Conservation (phyloP, 164 flowering plant genomes). For the Buxus sempervirens region DNA sequence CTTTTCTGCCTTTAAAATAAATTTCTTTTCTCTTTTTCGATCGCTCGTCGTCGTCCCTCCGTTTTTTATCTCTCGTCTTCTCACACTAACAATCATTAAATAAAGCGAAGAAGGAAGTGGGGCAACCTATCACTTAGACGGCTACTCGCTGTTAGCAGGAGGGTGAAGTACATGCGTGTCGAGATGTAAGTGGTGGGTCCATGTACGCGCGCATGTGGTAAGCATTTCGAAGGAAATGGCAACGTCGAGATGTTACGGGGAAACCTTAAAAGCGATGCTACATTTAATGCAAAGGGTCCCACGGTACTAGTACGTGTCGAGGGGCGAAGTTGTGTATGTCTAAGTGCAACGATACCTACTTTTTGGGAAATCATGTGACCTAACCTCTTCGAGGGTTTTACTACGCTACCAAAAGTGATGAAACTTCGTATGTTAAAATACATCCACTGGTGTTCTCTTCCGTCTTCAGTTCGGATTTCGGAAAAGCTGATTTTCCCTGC, state of each 20-base stretch:
- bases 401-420: too few species aligned
- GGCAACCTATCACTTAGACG: too few species aligned
- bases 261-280: conserved; percentile 7
- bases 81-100: too few species aligned
- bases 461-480: too few species aligned
- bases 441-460: too few species aligned
- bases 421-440: too few species aligned
- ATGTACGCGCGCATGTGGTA: background rate
- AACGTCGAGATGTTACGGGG: background rate
- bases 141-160: background rate
- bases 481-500: too few species aligned
- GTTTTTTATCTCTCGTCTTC: background rate
- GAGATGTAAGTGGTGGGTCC: background rate
- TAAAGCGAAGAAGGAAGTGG: too few species aligned
- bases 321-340: conserved; percentile 10
- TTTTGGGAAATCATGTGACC: conserved; percentile 39
- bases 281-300: conserved; percentile 6
- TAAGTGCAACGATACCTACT: conserved; percentile 26
- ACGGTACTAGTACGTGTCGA: conserved; percentile 33
- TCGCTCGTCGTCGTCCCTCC: too few species aligned
- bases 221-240: background rate
- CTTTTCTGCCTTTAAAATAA: background rate
- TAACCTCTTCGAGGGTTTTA: conserved; percentile 15
- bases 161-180: background rate
- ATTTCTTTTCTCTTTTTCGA: too few species aligned